These are phyloP conservation scores for Leccinum cinnamomeum DNA, from an alignment of 1,284 basidiomycete genomes.

Conservation along the genomic window DNA sequence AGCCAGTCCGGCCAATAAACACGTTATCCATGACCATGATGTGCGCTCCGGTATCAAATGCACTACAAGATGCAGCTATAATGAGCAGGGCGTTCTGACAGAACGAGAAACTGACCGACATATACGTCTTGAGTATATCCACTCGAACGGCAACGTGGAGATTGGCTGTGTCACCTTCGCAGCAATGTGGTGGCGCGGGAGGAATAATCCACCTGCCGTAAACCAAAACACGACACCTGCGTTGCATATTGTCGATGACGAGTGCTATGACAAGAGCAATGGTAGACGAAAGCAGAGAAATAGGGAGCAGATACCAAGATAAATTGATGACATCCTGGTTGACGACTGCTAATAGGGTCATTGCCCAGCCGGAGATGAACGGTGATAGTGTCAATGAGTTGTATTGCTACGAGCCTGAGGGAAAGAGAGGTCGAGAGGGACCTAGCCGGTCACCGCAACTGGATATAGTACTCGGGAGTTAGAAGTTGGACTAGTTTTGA, in stretches of 20 bases:
- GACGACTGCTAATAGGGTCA: constrained; percentile 46
- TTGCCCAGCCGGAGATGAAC: constrained; percentile 62
- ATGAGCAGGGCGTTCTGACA: constrained; percentile 3
- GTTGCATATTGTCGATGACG: constrained; percentile 58
- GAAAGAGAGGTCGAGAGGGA: constrained; percentile 52
- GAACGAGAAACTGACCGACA: constrained; percentile 9
- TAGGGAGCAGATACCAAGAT: constrained; percentile 64
- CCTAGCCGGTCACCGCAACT: constrained; percentile 55
- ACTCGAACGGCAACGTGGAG: background rate
- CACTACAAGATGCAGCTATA: background rate
- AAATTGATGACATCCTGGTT: constrained; percentile 45
- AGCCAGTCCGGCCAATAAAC: constrained; percentile 6
- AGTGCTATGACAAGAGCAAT: constrained; percentile 53
- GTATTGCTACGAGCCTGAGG: constrained; percentile 38
- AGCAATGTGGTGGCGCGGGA: background rate
- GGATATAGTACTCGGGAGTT: constrained; percentile 43
- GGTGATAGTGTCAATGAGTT: constrained; percentile 47
- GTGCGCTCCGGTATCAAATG: background rate
- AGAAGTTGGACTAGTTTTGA: constrained; percentile 54
- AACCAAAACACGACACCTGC: constrained; percentile 60
- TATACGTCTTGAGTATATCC: background rate
- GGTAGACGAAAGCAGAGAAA: constrained; percentile 53
- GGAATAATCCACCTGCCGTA: constrained; percentile 5
- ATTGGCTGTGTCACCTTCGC: background rate
- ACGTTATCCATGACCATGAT: constrained; percentile 3